Percentiles rank a stretch among this genome's conserved stretches.
Conservation (phyloP, 352 stramenopile species). For the Phytopythium boreale region DNA sequence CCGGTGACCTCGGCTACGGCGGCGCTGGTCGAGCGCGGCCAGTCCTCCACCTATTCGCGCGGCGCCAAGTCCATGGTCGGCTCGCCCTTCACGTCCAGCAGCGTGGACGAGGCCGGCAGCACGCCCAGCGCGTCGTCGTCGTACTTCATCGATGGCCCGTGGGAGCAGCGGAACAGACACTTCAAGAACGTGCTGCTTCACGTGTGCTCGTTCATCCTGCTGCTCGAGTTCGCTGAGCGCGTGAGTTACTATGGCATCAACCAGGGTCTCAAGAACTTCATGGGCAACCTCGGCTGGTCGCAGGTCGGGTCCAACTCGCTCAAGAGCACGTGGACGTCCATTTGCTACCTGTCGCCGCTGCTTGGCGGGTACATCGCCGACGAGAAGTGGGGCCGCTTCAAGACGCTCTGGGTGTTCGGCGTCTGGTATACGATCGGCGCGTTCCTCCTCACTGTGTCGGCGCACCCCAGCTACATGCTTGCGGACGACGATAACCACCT, state of each 20-base stretch:
- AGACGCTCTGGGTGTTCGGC: conserved; percentile 79
- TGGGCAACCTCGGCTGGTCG: conserved; percentile 68
- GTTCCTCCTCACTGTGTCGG: conserved; percentile 65
- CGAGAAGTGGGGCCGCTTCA: conserved; percentile 85
- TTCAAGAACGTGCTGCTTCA: conserved; percentile 84
- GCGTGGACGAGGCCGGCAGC: conserved; percentile 30
- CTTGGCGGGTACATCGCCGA: conserved; percentile 84
- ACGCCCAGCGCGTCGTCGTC: conserved; percentile 54
- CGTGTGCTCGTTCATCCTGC: conserved; percentile 85
- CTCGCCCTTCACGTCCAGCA: conserved; percentile 35
- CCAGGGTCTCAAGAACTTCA: conserved; percentile 86
- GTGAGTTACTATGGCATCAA: conserved; percentile 89
- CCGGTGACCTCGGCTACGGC: background rate
- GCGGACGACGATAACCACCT: conserved; percentile 32
- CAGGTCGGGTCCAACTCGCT: conserved; percentile 83
- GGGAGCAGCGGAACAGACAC: conserved; percentile 71
- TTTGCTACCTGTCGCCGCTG: conserved; percentile 82
- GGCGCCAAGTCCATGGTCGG: conserved; percentile 35
- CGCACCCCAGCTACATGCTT: conserved; percentile 55
- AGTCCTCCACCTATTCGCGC: conserved; percentile 43
- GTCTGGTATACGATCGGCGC: conserved; percentile 75
- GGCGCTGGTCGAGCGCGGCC: conserved; percentile 23
- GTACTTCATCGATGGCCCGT: conserved; percentile 74
- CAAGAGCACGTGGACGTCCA: conserved; percentile 88
- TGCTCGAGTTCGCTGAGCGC: conserved; percentile 83